Conservation (phyloP, 306 rosid genomes). For the Mimosa bimucronata region DNA sequence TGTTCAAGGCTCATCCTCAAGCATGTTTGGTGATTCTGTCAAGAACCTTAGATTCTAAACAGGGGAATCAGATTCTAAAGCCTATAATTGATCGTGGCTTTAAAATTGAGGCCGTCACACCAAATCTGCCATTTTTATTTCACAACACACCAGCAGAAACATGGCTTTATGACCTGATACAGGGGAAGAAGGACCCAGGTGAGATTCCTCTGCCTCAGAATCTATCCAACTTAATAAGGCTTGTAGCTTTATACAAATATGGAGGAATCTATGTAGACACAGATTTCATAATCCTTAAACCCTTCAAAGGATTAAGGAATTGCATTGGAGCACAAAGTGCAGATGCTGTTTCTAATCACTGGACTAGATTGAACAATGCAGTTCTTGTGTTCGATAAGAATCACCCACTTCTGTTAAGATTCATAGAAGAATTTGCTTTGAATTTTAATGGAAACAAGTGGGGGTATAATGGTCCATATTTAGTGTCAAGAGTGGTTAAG, state of each 20-base stretch:
- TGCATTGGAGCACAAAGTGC: conserved; percentile 76
- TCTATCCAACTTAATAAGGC: conserved; percentile 70
- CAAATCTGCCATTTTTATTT: conserved; percentile 70
- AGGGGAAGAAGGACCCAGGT: conserved; percentile 82
- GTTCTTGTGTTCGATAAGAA: conserved; percentile 72
- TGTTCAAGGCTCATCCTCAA: conserved; percentile 65
- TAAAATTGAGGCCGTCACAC: conserved; percentile 62
- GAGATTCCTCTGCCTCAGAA: conserved; percentile 80
- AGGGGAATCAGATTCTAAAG: conserved; percentile 56
- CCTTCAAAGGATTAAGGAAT: conserved; percentile 62
- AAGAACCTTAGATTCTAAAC: conserved; percentile 59
- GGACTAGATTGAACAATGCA: conserved; percentile 87
- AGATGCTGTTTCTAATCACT: conserved; percentile 45
- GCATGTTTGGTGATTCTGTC: conserved; percentile 77
- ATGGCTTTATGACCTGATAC: conserved; percentile 60
- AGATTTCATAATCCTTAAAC: conserved; percentile 65
- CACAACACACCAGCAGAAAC: conserved; percentile 60
- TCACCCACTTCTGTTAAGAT: conserved; percentile 73
- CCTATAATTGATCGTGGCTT: conserved; percentile 62
- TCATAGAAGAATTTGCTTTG: conserved; percentile 67
- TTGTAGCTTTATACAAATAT: conserved; percentile 66
- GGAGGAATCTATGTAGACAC: conserved; percentile 82
- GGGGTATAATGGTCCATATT: conserved; percentile 91
- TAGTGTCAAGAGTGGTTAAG: conserved; percentile 76
- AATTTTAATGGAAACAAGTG: conserved; percentile 82